phyloP scores from a whole-genome alignment of 78 protist species.

The Dictyostelium brefeldianum region DNA sequence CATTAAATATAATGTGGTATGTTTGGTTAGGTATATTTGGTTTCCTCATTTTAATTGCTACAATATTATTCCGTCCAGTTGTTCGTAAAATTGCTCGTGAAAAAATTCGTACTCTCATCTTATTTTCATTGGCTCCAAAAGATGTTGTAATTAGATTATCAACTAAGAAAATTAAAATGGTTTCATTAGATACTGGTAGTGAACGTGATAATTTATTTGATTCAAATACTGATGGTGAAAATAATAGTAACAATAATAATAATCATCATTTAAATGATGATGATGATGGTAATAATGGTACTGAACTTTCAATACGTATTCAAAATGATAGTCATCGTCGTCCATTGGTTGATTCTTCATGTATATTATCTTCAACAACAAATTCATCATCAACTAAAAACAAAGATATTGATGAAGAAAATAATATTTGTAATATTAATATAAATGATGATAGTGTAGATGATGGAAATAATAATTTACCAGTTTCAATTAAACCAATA shows the following conservation, averaged over 20 bases:
- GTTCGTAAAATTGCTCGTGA: conserved; percentile 39
- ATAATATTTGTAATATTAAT: too few relatives aligned
- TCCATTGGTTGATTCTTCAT: conserved; percentile 1
- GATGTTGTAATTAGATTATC: conserved; percentile 33
- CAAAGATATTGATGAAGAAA: background rate
- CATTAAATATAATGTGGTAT: background rate
- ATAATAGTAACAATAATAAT: background rate
- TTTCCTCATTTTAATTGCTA: conserved; percentile 9
- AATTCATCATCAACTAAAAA: background rate
- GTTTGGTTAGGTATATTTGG: conserved; percentile 35
- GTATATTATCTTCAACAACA: background rate
- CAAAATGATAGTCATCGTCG: background rate
- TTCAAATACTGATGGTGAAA: conserved; percentile 4
- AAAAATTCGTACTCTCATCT: conserved; percentile 20
- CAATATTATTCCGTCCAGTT: conserved; percentile 24
- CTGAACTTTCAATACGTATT: background rate
- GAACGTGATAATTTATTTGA: conserved; percentile 56
- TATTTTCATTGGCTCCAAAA: conserved; percentile 62
- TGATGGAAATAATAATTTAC: too few relatives aligned
- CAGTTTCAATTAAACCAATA: background rate
- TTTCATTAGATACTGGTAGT: conserved; percentile 33
- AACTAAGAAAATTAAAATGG: conserved; percentile 7
- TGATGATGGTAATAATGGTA: background rate
- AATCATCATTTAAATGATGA: background rate
- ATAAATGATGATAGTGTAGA: too few relatives aligned